Evolutionary conservation across 768 basidiomycete genomes (phyloP).

Genomic region (Auriscalpium microsporum): DNA sequence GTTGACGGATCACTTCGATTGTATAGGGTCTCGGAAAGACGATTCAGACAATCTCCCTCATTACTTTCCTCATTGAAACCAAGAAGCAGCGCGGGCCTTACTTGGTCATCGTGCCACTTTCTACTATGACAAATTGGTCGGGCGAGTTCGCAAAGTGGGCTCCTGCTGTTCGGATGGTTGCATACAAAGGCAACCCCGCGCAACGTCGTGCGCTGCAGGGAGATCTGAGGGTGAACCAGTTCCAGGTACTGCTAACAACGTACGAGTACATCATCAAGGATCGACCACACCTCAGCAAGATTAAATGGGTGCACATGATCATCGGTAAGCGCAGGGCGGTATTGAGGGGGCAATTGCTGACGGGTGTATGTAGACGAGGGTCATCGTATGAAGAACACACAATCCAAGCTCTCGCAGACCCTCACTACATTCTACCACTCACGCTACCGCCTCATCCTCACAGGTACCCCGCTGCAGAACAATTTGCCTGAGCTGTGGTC

Average conservation of each 20-base stretch:
- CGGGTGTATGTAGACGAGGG: constrained; percentile 61
- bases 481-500: constrained; percentile 96
- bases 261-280: constrained; percentile 99
- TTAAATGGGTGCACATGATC: constrained; percentile 97
- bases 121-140: constrained; percentile 96
- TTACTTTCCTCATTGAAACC: constrained; percentile 85
- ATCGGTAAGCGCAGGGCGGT: constrained; percentile 50
- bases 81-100: constrained; percentile 92
- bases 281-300: constrained; percentile 78
- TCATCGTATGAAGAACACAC: constrained; percentile 97
- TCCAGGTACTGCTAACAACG: constrained; percentile 89
- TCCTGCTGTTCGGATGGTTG: constrained; percentile 64
- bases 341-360: no score
- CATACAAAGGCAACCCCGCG: constrained; percentile 88
- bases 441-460: constrained; percentile 87
- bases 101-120: constrained; percentile 91
- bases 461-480: constrained; percentile 94
- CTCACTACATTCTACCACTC: constrained; percentile 90
- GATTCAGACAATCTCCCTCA: constrained; percentile 90
- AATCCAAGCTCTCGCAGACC: constrained; percentile 81
- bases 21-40: constrained; percentile 88
- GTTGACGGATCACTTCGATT: background rate
- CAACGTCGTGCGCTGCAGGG: constrained; percentile 72
- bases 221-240: constrained; percentile 71
- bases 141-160: constrained; percentile 98